These are phyloP conservation scores for Epichloe gansuensis DNA, from an alignment of 2,329 filamentous ascomycete genomes.

Conservation along the genomic window DNA sequence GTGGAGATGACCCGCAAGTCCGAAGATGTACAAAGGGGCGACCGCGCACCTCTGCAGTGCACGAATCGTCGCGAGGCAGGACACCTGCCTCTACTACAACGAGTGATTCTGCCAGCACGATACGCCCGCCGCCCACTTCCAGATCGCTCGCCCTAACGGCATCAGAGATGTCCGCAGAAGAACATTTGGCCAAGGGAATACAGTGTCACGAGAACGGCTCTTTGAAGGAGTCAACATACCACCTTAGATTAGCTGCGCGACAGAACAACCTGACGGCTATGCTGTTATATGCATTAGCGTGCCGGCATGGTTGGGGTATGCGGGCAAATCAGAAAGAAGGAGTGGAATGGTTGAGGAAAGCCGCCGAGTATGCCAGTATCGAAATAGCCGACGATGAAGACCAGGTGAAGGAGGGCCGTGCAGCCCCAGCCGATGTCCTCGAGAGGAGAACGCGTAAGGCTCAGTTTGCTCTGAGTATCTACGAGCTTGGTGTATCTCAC, in stretches of 20 bases:
- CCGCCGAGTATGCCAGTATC: slow-evolving; percentile 69
- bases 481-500: slow-evolving; percentile 90
- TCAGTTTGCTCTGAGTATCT: slow-evolving; percentile 90
- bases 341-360: slow-evolving; percentile 83
- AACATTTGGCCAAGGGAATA: slow-evolving; percentile 84
- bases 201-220: slow-evolving; percentile 79
- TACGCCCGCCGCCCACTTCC: slow-evolving; percentile 28
- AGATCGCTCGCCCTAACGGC: slow-evolving; percentile 40
- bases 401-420: slow-evolving; percentile 47
- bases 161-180: slow-evolving; percentile 66
- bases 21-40: slow-evolving; percentile 39
- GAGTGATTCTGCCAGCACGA: slow-evolving; percentile 43
- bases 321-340: slow-evolving; percentile 81
- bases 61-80: slow-evolving; percentile 28
- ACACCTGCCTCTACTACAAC: slow-evolving; percentile 37
- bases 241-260: slow-evolving; percentile 77
- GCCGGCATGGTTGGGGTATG: slow-evolving; percentile 97
- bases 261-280: slow-evolving; percentile 84
- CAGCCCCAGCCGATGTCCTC: slow-evolving; percentile 39
- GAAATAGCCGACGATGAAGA: slow-evolving; percentile 78
- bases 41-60: slow-evolving; percentile 23
- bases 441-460: slow-evolving; percentile 77
- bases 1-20: slow-evolving; percentile 31
- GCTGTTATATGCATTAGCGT: slow-evolving; percentile 90
- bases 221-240: slow-evolving; percentile 89